A percentile compares a stretch with the other conserved stretches of the same genome.
phyloP scores from a whole-genome alignment of 148 eudicot species.

The Rhododendron mucronatum region DNA sequence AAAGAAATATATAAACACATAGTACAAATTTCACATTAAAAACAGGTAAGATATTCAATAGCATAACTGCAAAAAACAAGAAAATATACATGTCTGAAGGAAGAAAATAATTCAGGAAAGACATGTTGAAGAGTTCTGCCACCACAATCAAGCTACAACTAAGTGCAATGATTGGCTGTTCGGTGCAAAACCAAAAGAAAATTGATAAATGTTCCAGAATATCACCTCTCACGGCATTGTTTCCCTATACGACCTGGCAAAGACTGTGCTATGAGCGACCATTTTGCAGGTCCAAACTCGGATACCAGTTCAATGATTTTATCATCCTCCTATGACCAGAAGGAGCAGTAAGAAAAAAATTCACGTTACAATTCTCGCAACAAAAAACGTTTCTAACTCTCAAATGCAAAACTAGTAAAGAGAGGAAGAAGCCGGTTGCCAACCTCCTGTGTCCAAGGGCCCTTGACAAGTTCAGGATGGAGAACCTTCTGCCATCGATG shows the following conservation, averaged over 20 bases:
- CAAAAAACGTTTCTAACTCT: background rate
- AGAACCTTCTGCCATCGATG: slow-evolving; percentile 99
- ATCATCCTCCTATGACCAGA: slow-evolving; percentile 71
- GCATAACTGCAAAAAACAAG: background rate
- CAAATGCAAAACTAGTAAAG: slow-evolving; percentile 1
- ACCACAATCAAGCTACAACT: background rate
- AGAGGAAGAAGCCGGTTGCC: slow-evolving; percentile 5
- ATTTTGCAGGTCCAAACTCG: slow-evolving; percentile 84
- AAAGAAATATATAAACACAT: background rate
- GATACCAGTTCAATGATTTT: slow-evolving; percentile 65
- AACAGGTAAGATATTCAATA: background rate
- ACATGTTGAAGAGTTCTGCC: background rate
- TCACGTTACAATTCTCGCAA: background rate
- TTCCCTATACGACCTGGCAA: slow-evolving; percentile 97
- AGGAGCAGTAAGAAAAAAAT: slow-evolving; percentile 5
- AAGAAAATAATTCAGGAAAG: background rate
- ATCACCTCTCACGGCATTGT: slow-evolving; percentile 94
- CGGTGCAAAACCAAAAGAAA: background rate
- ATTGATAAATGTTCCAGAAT: background rate
- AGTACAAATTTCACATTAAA: background rate
- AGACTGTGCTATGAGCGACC: slow-evolving; percentile 92
- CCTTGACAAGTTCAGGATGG: slow-evolving; percentile 93
- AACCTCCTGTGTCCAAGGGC: slow-evolving; percentile 96
- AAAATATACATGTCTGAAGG: background rate
- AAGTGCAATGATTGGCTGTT: background rate